Percentiles rank a stretch among this genome's conserved stretches.
Conservation (phyloP, 208 protist species). For the Leishmania lainsoni region DNA sequence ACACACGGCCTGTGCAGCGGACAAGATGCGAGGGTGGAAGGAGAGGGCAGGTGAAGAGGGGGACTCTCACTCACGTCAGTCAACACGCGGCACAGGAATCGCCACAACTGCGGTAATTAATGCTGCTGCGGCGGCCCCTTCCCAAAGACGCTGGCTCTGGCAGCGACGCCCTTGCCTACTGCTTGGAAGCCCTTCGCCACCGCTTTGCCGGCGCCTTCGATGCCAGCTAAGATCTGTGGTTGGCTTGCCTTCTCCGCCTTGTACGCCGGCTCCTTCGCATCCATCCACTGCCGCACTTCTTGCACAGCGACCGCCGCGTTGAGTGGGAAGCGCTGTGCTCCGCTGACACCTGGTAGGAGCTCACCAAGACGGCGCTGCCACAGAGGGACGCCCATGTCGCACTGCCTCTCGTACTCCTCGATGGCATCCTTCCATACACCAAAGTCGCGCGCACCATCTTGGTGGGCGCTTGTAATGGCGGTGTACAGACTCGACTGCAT, state of each 20-base stretch:
- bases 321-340: constrained; percentile 74
- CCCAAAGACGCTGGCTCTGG: constrained; percentile 53
- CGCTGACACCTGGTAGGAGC: constrained; percentile 52
- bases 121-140: constrained; percentile 18
- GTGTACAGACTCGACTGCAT: constrained; percentile 67
- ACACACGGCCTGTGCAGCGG: background rate
- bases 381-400: constrained; percentile 43
- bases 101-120: background rate
- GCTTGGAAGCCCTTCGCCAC: constrained; percentile 75
- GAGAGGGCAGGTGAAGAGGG: background rate
- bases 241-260: constrained; percentile 47
- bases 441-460: constrained; percentile 61
- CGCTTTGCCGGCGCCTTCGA: constrained; percentile 68
- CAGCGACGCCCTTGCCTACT: constrained; percentile 56
- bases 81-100: constrained; percentile 2
- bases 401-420: constrained; percentile 63
- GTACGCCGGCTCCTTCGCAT: constrained; percentile 51
- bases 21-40: background rate
- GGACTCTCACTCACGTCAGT: background rate
- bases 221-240: constrained; percentile 54
- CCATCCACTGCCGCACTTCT: constrained; percentile 59
- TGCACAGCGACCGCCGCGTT: constrained; percentile 48
- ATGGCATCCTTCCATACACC: constrained; percentile 54
- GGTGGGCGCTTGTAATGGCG: constrained; percentile 55
- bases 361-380: constrained; percentile 69